Evolutionary conservation across 768 basidiomycete species (phyloP), one percentile per base, ranked within the genome.

Genomic region (Phlegmacium glaucopus): DNA sequence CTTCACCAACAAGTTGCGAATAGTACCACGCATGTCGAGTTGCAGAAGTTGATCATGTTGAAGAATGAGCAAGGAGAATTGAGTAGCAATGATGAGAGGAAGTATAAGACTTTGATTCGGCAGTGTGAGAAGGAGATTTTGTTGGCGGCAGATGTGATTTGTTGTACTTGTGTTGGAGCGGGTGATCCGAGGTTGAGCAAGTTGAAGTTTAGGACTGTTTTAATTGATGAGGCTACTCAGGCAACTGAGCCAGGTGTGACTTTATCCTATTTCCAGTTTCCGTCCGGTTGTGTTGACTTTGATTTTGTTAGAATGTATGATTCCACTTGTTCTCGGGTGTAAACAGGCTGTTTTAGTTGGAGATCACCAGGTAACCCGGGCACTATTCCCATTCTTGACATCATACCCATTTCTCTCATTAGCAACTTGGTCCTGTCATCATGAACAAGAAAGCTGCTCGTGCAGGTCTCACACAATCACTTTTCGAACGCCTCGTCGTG

Each of bases 371-470:
- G 74, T 73, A 57, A 17, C 52, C 22, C 5, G 22, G 22, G 5
- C 22, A 22, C 22, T 47, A 39, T 2, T 28, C 72, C 55, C 60
- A 57, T 37, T 37, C 27, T 26, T 25, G 3, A 29, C 27, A 5
- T 38, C 25, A 38, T 52, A 25, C 49, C 46, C 3, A 44, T 32
- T 53, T 34, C 27, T 44, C 27, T 63, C n/a, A 46, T n/a, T 27
- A 89, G 74, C 96, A 98, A 77, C 85, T 98, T 42, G 96, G 96
- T 1, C 96, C 96, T 6, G 96, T 98, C 59, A 97, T 99, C 65
- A 98, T 99, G 96, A 99, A 98, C 80, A 99, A 99, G 81, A 98
- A 99, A 63, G 96, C 96, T 0, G 95, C 96, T 2, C 90, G 94
- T n/a, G 96, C 96, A 4, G 96, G 96, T 15, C 79, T 99, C 32